phyloP scores from a whole-genome alignment of 495 filamentous ascomycete genomes.

The Xylaria scruposa region DNA sequence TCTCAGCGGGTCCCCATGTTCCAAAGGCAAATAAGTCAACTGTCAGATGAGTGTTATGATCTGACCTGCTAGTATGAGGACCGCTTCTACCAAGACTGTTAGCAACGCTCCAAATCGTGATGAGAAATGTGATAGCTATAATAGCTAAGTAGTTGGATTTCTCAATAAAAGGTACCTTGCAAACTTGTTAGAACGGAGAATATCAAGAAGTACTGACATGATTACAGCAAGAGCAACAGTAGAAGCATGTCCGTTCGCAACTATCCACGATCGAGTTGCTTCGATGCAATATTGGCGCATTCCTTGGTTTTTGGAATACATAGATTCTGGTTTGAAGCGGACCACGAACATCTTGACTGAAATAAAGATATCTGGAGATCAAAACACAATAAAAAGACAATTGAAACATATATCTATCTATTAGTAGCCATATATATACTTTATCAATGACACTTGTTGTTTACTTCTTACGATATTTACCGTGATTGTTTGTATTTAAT shows the following conservation, averaged over 20 bases:
- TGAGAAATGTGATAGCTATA: too few relatives aligned
- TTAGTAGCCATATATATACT: too few relatives aligned
- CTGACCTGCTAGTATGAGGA: not conserved
- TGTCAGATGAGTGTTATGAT: not conserved
- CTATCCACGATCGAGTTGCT: not conserved
- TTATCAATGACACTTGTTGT: too few relatives aligned
- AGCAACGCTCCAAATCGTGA: too few relatives aligned
- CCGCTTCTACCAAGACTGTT: not conserved
- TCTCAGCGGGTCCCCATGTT: not conserved
- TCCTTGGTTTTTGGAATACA: not conserved
- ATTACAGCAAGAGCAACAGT: not conserved
- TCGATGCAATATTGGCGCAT: not conserved
- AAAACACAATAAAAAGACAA: too few relatives aligned
- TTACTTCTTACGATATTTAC: too few relatives aligned
- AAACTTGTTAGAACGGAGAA: not conserved
- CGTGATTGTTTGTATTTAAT: too few relatives aligned
- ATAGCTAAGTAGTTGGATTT: too few relatives aligned
- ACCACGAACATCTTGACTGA: not conserved
- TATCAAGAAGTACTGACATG: not conserved
- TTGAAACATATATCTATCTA: too few relatives aligned
- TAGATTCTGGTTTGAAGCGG: not conserved
- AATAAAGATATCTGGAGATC: not conserved
- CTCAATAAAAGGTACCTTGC: too few relatives aligned
- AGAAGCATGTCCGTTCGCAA: not conserved
- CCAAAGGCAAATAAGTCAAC: not conserved